A percentile compares a stretch with the other conserved stretches of the same genome.
phyloP scores from a whole-genome alignment of 2,329 filamentous ascomycete species.

The Cercospora berteroae region DNA sequence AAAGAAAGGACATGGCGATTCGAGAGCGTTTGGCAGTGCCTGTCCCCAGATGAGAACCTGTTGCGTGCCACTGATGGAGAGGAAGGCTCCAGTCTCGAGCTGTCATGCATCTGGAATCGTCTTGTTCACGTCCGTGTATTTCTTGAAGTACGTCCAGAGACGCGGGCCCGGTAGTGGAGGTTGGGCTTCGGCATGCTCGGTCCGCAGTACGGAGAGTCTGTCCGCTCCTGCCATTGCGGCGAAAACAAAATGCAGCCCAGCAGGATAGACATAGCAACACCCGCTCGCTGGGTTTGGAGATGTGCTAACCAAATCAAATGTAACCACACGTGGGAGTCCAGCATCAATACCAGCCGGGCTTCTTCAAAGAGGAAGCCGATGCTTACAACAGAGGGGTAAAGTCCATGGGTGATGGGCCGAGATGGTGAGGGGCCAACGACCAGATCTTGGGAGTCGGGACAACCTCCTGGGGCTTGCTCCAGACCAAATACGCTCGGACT shows the following conservation, averaged over 20 bases:
- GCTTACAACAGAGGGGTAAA: neutral
- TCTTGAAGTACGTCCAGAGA: neutral
- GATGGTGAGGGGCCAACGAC: neutral
- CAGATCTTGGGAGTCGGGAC: neutral
- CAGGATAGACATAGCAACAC: neutral
- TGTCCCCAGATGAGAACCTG: neutral
- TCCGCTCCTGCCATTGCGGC: neutral
- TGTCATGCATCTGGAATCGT: neutral
- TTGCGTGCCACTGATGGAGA: neutral
- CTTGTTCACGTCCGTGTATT: neutral
- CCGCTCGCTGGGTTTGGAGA: neutral
- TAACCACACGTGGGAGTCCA: neutral
- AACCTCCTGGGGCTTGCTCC: neutral
- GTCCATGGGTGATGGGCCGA: neutral
- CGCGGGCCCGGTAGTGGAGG: neutral
- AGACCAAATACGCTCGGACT: neutral
- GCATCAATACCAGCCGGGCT: neutral
- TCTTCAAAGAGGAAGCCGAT: neutral
- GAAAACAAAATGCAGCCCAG: neutral
- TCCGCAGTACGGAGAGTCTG: neutral
- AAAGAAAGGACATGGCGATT: too few species aligned
- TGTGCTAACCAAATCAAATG: neutral
- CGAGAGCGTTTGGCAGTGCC: too few species aligned
- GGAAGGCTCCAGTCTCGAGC: neutral
- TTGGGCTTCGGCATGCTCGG: neutral